Evolutionary conservation across 2,329 filamentous ascomycete genomes (phyloP), one percentile per base, ranked within the genome.

Genomic region (Epichloe uncinata): DNA sequence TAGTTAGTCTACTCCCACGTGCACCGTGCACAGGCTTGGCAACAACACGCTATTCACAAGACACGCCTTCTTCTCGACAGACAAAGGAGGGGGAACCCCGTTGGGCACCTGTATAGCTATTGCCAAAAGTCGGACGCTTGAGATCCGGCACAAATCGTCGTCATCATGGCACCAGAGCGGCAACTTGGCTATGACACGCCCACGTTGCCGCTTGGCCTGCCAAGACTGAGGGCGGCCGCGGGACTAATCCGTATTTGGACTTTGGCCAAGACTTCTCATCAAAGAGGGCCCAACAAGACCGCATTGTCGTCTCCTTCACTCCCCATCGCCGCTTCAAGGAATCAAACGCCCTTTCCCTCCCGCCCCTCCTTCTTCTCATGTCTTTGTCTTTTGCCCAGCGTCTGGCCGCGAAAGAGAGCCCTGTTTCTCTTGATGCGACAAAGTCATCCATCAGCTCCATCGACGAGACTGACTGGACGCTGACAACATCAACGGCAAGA

Each of bases 211-310:
- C 18, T 33, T 22, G 20, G 26, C 15, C 44, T 22, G 22, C 22
- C 13, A 18, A 8, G 12, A 26, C 35, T n/a, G n/a, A 52, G 46
- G 33, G 42, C 43, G 38, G 47, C 44, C 11, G 30, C 30, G 40
- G 30, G 11, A 33, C 51, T 52, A 52, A 45, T 45, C 48, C 45
- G 7, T 16, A 47, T 52, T 35, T 5, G 41, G 40, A 42, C 40
- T 16, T n/a, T 16, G 22, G 45, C 44, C 48, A 52, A 50, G 48
- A 50, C 47, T 26, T 45, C 44, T 45, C 13, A 34, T 41, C 43
- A 43, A 41, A 44, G 33, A n/a, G 34, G 33, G 41, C 43, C 20
- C 46, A 20, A 20, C 20, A 20, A 20, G 20, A 20, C 18, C 16
- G 16, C 16, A 18, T 18, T n/a, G n/a, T n/a, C n/a, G n/a, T n/a